Base-by-base conservation (phyloP, 305 asterid genomes). In the Fraxinus albicans region DNA sequence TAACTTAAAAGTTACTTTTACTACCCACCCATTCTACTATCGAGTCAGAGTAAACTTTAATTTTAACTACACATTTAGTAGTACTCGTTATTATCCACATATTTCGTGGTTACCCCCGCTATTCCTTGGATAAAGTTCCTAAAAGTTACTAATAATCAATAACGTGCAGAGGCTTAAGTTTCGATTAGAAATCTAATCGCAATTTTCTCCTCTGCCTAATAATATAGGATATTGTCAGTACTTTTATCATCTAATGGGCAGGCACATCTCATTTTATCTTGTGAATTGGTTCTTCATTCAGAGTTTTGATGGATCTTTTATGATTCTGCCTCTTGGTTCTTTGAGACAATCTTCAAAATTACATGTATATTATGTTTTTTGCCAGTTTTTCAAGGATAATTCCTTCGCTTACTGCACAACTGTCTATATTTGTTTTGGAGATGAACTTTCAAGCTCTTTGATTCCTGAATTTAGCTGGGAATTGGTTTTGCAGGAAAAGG, bases 401-500 rank as follows among this genome's bases (percentile, higher is more conserved):
- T 17, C 31, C 73, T 65, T 25, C 7, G 5, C 33, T 65, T 65
- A 9, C 9, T 65, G 34, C 35, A 25, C 69, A 7, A 25, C 15
- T 21, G 73, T 65, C 34, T 27, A 25, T 23, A 25, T 65, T 65
- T 65, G 73, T 25, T 65, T 9, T 21, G 34, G 34, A 65, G 73
- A 21, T 25, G 34, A 65, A 17, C 73, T 9, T 36, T 21, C 27
- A 13, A 34, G 35, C 2, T 21, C 31, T 31, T 7, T 70, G 38
- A 34, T 47, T 27, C 35, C 67, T 17, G 60, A 35, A 27, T 42
- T 47, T 67, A 19, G 6, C 69, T 12, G 27, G 65, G 47, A 72
- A 82, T 73, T 88, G 63, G 40, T 50, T 81, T 83, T 77, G 27
- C 89, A 94, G 98, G 92, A 92, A 86, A 87, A 89, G 92, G 89